Conservation (phyloP, 2,329 filamentous ascomycete genomes). For the Xylariaceae sp. region DNA sequence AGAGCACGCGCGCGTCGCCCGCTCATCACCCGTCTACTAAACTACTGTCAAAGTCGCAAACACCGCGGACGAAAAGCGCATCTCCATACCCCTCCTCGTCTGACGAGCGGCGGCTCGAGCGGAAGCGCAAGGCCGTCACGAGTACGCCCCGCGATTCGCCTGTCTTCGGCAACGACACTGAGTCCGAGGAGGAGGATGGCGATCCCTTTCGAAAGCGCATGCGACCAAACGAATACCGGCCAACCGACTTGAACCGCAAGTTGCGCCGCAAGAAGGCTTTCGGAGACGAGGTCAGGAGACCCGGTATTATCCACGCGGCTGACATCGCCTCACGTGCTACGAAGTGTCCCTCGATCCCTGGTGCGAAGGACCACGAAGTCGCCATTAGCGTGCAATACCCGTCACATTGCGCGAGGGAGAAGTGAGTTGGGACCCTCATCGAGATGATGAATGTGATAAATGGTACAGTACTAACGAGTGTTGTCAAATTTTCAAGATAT, state of each 20-base stretch:
- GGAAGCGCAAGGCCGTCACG: slow-evolving; percentile 45
- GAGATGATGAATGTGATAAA: no score
- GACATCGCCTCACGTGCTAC: slow-evolving; percentile 49
- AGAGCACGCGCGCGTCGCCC: slow-evolving; percentile 22
- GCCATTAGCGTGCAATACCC: slow-evolving; percentile 77
- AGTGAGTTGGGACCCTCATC: slow-evolving; percentile 39
- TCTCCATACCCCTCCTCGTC: slow-evolving; percentile 34
- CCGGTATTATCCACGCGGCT: slow-evolving; percentile 53
- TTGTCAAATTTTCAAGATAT: slow-evolving; percentile 44
- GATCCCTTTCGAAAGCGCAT: slow-evolving; percentile 49
- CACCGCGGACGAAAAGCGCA: slow-evolving; percentile 36
- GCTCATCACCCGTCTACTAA: slow-evolving; percentile 31
- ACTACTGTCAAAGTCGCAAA: slow-evolving; percentile 38
- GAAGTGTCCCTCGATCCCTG: slow-evolving; percentile 47
- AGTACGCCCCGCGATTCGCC: slow-evolving; percentile 40
- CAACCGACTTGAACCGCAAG: slow-evolving; percentile 43
- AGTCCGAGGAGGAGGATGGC: slow-evolving; percentile 46
- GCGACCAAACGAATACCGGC: slow-evolving; percentile 39
- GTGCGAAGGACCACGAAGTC: slow-evolving; percentile 48
- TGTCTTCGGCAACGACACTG: slow-evolving; percentile 45
- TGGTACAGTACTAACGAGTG: slow-evolving; percentile 14
- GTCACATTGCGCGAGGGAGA: slow-evolving; percentile 63
- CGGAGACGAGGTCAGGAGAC: slow-evolving; percentile 37
- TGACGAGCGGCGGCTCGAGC: slow-evolving; percentile 30
- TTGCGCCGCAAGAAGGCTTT: slow-evolving; percentile 44